Base-by-base conservation (phyloP, 805 yeast genomes). In the Candida michaelii region DNA sequence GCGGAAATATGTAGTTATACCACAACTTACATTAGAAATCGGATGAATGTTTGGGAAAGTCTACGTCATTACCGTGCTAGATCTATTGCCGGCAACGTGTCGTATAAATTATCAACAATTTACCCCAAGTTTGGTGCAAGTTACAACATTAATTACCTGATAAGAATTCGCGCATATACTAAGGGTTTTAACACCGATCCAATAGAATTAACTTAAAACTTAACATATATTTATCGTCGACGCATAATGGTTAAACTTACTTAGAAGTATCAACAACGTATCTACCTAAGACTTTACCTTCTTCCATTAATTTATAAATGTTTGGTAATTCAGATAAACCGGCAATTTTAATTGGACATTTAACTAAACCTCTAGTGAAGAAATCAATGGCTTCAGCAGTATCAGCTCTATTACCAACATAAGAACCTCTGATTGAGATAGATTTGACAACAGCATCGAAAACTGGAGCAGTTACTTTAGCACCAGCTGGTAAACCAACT, bases 381-480 rank as follows among this genome's bases (percentile, higher is more conserved):
- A 69, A 69, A 54, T 69, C 73, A 50, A 69, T 58, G 48, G 74
- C 74, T 56, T 66, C 74, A 41, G 71, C 64, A 32, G 73, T 54
- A 57, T 69, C 74, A 41, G 73, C 71, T 60, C 74, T 66, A 66
- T 69, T 69, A 46, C 74, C 74, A 44, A 69, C 74, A 47, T 69
- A 69, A 27, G 74, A 69, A 52, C 74, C 74, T 38, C 52, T 59
- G 51, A 69, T 66, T 46, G 56, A 54, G 42, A 69, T 52, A 32
- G 72, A 64, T 50, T 58, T 66, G 39, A 67, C 66, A 35, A 69
- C 73, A n/a, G 73, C 52, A 36, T 55, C 65, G 45, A 69, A 69
- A 27, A 69, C 68, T 34, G 68, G 62, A 5, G 74, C 59, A 30
- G 51, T 52, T 16, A 68, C 70, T 55, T 66, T 53, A 48, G 74